Base-by-base conservation (phyloP, 1,284 basidiomycete genomes). In the Wolfiporia cocos region DNA sequence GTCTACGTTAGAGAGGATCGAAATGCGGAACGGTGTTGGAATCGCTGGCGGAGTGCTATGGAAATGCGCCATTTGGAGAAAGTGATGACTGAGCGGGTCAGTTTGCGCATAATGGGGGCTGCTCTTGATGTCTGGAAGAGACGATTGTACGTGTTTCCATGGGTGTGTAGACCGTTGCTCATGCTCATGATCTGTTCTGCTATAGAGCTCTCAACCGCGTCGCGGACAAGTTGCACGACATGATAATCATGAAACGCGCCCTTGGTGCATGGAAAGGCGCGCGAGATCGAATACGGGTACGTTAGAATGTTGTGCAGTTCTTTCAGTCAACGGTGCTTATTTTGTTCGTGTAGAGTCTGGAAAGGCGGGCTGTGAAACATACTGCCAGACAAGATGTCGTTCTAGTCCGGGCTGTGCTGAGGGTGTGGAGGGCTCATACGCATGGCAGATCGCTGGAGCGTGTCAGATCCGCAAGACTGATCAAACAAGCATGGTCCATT, bases 401-500 rank as follows among this genome's bases (percentile, higher is more conserved):
- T 17, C 68, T 88, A 7, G 50, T 86, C 26, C 73, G 75, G 34
- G 86, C 81, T 17, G 66, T 86, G 28, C 63, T 75, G 51, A 70
- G 80, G 37, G 76, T 88, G 15, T 87, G 87, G 86, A 79, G 76
- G 52, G 81, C 83, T 21, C 77, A 76, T 36, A 81, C 83, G 57
- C 74, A 81, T 14, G 82, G 81, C 15, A 66, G 65, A 39, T 68
- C 81, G 18, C 67, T 88, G 9, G 74, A 76, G 48, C 71, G 76
- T 34, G 74, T 82, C 21, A 71, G 68, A 45, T 61, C 65, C 4
- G 49, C 66, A 11, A 70, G 75, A 20, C 49, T 78, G 9, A 42
- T 76, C 28, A 72, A 69, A 50, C 59, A 63, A 35, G 64, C 67
- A 1, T 80, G 74, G 70, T 52, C 55, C 9, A 55, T 67, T 20